phyloP scores from a whole-genome alignment of 345 rosid genomes.

The Syzygium aromaticum region DNA sequence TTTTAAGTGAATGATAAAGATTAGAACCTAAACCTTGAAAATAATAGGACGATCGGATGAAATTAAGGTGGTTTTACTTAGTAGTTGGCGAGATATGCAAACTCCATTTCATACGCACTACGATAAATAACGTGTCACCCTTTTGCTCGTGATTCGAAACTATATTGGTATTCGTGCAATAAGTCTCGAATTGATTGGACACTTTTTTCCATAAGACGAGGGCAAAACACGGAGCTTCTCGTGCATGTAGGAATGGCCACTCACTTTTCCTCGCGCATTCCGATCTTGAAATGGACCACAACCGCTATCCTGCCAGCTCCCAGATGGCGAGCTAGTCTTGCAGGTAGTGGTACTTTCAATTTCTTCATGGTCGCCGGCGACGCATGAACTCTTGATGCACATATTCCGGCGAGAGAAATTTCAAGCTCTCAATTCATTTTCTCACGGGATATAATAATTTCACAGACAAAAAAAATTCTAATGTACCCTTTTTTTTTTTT shows the following conservation, averaged over 20 bases:
- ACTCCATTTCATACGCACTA: background rate
- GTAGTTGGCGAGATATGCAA: background rate
- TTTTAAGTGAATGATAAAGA: background rate
- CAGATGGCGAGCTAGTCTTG: rapidly evolving
- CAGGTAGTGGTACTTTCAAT: background rate
- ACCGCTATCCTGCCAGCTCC: background rate
- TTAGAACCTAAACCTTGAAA: background rate
- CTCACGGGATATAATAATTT: background rate
- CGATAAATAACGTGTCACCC: background rate
- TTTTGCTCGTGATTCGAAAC: rapidly evolving
- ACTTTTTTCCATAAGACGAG: background rate
- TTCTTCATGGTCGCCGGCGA: background rate
- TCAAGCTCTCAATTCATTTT: background rate
- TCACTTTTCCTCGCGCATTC: background rate
- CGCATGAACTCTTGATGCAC: rapidly evolving
- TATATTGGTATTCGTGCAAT: background rate
- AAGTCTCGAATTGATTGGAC: background rate
- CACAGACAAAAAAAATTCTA: background rate
- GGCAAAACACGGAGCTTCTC: background rate
- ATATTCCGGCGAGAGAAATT: background rate
- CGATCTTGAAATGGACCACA: background rate
- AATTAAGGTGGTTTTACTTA: background rate
- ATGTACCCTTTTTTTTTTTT: too few species aligned
- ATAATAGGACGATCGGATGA: background rate
- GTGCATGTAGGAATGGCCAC: background rate